Percentiles rank a stretch among this genome's conserved stretches.
Evolutionary conservation across 768 basidiomycete genomes (phyloP).

Genomic region (Russula earlei): DNA sequence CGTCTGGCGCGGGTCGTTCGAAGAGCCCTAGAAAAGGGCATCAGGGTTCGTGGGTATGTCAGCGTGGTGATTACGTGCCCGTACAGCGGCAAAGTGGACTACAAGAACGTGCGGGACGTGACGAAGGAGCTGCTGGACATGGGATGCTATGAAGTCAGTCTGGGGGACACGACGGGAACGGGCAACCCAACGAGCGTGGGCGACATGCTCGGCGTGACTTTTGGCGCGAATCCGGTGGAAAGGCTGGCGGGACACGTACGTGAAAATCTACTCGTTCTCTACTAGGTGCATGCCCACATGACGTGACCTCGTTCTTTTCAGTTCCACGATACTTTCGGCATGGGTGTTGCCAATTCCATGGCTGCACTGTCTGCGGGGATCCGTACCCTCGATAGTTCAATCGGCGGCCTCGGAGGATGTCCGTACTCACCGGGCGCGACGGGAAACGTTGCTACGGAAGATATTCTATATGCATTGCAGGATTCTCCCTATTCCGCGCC

Average conservation of each 20-base stretch:
- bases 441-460: conserved; percentile 91
- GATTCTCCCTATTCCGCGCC: conserved; percentile 45
- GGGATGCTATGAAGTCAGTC: conserved; percentile 86
- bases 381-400: conserved; percentile 71
- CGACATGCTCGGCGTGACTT: too few relatives aligned
- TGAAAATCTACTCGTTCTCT: neutral
- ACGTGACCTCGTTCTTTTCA: conserved; percentile 20
- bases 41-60: conserved; percentile 78
- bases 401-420: conserved; percentile 90
- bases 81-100: too few relatives aligned
- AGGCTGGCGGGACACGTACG: conserved; percentile 18
- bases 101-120: too few relatives aligned
- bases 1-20: conserved; percentile 48
- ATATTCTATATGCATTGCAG: conserved; percentile 77
- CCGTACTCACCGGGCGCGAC: conserved; percentile 95
- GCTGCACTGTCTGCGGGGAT: conserved; percentile 65
- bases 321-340: conserved; percentile 74
- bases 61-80: too few relatives aligned
- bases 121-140: too few relatives aligned
- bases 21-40: conserved; percentile 46
- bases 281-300: neutral
- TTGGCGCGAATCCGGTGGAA: too few relatives aligned
- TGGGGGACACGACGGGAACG: conserved; percentile 76
- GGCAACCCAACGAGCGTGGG: conserved; percentile 38
- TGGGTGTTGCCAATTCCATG: conserved; percentile 58